These are phyloP conservation scores for Alternaria panax DNA, from an alignment of 2,329 filamentous ascomycete genomes.

Conservation along the genomic window DNA sequence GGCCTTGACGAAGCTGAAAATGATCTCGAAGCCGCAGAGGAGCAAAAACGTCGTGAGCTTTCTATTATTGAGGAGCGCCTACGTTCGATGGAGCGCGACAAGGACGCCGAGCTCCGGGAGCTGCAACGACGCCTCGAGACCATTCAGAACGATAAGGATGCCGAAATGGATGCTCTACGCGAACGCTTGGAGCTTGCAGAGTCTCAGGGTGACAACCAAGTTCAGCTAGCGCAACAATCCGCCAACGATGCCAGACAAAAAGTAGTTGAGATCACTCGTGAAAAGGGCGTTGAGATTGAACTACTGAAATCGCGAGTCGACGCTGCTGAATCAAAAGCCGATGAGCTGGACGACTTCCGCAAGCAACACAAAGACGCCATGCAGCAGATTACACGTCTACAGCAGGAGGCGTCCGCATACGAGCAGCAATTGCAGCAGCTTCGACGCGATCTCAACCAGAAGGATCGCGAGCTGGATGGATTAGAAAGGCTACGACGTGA, in stretches of 20 bases:
- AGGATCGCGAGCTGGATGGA: constrained; percentile 41
- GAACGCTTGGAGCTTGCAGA: constrained; percentile 51
- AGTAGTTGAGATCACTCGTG: constrained; percentile 46
- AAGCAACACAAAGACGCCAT: constrained; percentile 45
- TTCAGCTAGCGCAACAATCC: constrained; percentile 51
- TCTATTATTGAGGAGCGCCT: constrained; percentile 42
- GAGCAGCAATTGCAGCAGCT: constrained; percentile 46
- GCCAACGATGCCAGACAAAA: constrained; percentile 50
- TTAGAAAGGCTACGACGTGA: constrained; percentile 39
- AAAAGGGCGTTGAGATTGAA: constrained; percentile 51
- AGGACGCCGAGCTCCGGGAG: constrained; percentile 47
- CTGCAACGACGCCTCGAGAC: constrained; percentile 46
- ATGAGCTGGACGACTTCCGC: constrained; percentile 48
- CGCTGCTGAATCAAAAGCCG: constrained; percentile 43
- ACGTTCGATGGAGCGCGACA: constrained; percentile 44
- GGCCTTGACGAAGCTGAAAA: constrained; percentile 48
- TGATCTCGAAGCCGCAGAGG: constrained; percentile 35
- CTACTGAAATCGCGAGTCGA: constrained; percentile 47
- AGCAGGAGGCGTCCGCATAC: constrained; percentile 36
- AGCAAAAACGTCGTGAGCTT: constrained; percentile 41
- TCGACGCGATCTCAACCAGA: constrained; percentile 35
- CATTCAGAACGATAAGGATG: constrained; percentile 44
- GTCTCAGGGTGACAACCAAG: constrained; percentile 51
- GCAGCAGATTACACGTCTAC: constrained; percentile 44
- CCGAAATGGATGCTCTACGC: constrained; percentile 52